phyloP scores from a whole-genome alignment of 495 filamentous ascomycete genomes.

The Lineolata rhizophorae region DNA sequence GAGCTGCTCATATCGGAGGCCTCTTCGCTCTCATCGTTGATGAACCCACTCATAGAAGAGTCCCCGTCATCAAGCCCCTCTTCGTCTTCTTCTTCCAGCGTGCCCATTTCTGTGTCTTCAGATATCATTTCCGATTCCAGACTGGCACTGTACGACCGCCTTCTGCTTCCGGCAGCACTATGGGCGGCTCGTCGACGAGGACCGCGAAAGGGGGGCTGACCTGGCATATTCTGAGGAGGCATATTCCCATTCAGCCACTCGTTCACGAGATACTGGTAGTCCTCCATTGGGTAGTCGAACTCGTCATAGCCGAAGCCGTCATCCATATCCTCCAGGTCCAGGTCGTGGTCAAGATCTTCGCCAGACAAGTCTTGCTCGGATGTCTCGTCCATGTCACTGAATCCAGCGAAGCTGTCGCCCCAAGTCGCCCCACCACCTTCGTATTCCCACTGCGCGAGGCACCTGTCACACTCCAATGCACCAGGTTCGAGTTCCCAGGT shows the following conservation, averaged over 20 bases:
- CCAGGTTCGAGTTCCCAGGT: conserved; percentile 41
- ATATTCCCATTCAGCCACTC: no score
- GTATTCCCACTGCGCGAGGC: no score
- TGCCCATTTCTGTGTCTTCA: conserved; percentile 11
- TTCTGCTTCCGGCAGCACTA: conserved; percentile 13
- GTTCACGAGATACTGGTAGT: conserved; percentile 6
- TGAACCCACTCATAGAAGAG: conserved; percentile 16
- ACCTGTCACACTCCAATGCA: no score
- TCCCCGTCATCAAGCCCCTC: conserved; percentile 13
- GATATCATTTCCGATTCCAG: conserved; percentile 10
- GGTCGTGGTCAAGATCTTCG: conserved; percentile 14
- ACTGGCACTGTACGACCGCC: conserved; percentile 11
- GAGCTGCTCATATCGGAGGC: no score
- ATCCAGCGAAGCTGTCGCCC: conserved; percentile 10
- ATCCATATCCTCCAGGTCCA: conserved; percentile 17
- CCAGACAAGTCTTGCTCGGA: conserved; percentile 12
- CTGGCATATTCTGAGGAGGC: not conserved
- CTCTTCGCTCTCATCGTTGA: conserved; percentile 11
- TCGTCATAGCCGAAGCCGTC: conserved; percentile 12
- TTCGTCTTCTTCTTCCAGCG: conserved; percentile 16
- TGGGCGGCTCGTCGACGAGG: conserved; percentile 8
- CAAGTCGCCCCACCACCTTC: conserved; percentile 15
- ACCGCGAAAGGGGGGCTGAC: not conserved
- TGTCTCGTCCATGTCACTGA: conserved; percentile 14
- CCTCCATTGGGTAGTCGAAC: conserved; percentile 8